phyloP scores from a whole-genome alignment of 2,329 filamentous ascomycete genomes.

The Pestalotiopsis sp. region DNA sequence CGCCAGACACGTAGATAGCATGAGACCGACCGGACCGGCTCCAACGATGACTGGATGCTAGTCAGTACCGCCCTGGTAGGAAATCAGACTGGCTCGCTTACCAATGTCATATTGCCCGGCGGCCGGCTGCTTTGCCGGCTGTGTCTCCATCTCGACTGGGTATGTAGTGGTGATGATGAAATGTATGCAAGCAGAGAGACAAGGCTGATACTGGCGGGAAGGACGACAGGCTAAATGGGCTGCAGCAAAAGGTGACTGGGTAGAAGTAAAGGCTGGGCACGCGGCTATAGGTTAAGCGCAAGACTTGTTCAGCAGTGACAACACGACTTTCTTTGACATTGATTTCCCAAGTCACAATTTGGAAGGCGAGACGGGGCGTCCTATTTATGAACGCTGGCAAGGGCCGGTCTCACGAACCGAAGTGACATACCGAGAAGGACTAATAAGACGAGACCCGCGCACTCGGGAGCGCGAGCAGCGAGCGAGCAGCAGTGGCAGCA shows the following conservation, averaged over 20 bases:
- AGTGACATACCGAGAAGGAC: constrained; percentile 1
- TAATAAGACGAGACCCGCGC: not conserved
- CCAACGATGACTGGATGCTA: constrained; percentile 74
- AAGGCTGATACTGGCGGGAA: not conserved
- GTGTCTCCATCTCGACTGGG: constrained; percentile 21
- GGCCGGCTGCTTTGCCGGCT: constrained; percentile 17
- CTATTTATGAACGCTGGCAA: constrained; percentile 1
- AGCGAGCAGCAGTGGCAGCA: not conserved
- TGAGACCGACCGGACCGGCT: constrained; percentile 84
- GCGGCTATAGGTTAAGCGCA: not conserved
- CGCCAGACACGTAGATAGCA: constrained; percentile 84
- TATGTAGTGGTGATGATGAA: not conserved
- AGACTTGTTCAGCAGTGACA: not conserved
- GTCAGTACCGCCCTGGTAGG: constrained; percentile 15
- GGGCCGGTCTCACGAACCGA: not conserved
- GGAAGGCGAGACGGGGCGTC: not conserved
- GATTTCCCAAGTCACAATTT: not conserved
- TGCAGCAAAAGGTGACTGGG: constrained; percentile 1
- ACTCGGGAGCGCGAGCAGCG: not conserved
- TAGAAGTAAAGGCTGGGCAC: not conserved
- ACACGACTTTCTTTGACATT: not conserved
- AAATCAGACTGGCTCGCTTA: constrained; percentile 24
- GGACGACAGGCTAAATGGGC: not conserved
- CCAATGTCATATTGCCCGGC: constrained; percentile 45
- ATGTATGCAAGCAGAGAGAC: not conserved